Evolutionary conservation across 306 rosid genomes (phyloP).

Genomic region (Psophocarpus tetragonolobus): DNA sequence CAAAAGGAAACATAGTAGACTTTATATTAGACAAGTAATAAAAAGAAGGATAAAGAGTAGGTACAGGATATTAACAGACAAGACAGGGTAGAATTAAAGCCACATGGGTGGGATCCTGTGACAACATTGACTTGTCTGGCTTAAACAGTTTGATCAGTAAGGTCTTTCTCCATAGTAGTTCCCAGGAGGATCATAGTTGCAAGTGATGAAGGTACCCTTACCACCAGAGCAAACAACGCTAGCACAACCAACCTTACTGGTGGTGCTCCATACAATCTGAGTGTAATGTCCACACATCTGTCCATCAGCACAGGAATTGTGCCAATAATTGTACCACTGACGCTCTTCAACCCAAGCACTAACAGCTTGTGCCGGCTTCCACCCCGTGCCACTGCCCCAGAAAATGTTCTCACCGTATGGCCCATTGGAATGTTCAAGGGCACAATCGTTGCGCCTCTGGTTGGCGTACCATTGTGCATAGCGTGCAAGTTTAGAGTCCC

Average conservation of each 20-base stretch:
- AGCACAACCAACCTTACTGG: conserved; percentile 72
- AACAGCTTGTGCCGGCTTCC: conserved; percentile 77
- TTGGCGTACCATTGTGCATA: conserved; percentile 78
- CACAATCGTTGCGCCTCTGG: conserved; percentile 71
- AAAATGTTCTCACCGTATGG: conserved; percentile 94
- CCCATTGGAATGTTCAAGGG: conserved; percentile 68
- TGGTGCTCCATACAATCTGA: conserved; percentile 74
- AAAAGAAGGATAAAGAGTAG: conserved; percentile 24
- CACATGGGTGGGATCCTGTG: not conserved
- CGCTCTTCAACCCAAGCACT: conserved; percentile 71
- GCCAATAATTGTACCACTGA: conserved; percentile 53
- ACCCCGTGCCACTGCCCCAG: conserved; percentile 84
- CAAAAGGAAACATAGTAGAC: not conserved
- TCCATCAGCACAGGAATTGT: conserved; percentile 59
- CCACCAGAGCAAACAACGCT: conserved; percentile 54
- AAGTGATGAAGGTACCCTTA: conserved; percentile 72
- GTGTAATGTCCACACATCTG: conserved; percentile 86
- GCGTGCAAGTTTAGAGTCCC: conserved; percentile 51
- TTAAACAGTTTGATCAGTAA: conserved; percentile 42
- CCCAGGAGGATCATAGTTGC: conserved; percentile 95
- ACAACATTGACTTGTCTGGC: conserved; percentile 28
- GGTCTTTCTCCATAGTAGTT: conserved; percentile 83
- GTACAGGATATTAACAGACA: not conserved
- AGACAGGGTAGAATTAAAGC: not conserved
- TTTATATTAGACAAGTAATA: not conserved